Base-by-base conservation (phyloP, 2,329 filamentous ascomycete species). In the Lecanicillium sp. region DNA sequence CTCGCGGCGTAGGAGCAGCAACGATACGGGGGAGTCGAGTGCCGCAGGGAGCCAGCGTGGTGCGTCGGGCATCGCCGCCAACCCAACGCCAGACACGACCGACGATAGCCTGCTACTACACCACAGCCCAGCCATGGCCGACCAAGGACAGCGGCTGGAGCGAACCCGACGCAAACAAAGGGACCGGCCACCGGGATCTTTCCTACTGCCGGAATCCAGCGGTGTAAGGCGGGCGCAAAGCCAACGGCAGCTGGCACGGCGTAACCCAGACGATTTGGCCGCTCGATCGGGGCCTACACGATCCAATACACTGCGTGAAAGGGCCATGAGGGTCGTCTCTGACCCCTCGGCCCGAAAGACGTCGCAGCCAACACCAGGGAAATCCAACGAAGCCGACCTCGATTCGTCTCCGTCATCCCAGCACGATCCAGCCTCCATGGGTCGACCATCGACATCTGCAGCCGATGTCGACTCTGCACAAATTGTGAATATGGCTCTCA, bases 401-500 rank as follows among this genome's bases (percentile, higher is more conserved):
- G 25, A 36, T 28, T 22, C 33, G 17, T 37, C 36, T 15, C 39
- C 37, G 15, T 40, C 35, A 15, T 31, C 35, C 5, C 36, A 40
- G 36, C 53, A 48, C 31, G 47, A 52, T n/a, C 41, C 44, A 22
- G 51, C 50, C 28, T 49, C 49, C 17, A 45, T 44, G 41, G 22
- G 45, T 46, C 33, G 46, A 55, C 59, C 5, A 56, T 84, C 15
- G 79, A 25, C 22, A 7, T 25, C 22, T 25, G 11, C 22, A 7
- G 22, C 22, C 22, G 22, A 87, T 50, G 72, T 84, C 43, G 89
- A 96, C 53, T 84, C 89, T 7, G 78, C 83, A 4, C 86, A 95
- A 59, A 94, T 97, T 46, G 87, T 97, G 30, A 88, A 88, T 53
- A 85, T 97, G 75, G 90, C 90, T 2, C 64, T 97, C 49, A 92